Base-by-base conservation (phyloP, 2,329 filamentous ascomycete genomes). In the Laburnicola sp. region DNA sequence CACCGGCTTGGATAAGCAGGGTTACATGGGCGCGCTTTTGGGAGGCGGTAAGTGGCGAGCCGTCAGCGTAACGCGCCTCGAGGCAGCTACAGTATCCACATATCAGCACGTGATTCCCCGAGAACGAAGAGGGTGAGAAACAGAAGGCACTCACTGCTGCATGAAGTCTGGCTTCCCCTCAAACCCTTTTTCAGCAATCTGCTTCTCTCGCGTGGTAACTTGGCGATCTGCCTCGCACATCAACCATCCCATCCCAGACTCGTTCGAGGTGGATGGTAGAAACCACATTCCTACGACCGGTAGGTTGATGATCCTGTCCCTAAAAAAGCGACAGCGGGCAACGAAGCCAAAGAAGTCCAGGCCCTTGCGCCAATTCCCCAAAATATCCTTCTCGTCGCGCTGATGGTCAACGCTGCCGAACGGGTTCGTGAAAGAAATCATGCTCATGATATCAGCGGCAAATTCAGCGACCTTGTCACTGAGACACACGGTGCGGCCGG, bases 401-500 rank as follows among this genome's bases (percentile, higher is more conserved):
- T 70, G 65, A 39, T 74, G 72, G 52, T 63, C 48, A 10, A 76
- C 69, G 45, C 73, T 73, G 0, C 74, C 74, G 63, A 73, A 76
- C 2, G 73, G 61, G 2, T 66, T 40, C 3, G 58, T 62, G 51
- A 77, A 76, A 2, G 64, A 65, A 6, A 76, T 63, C 63, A 72
- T 71, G 6, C 69, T 72, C 66, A 77, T 73, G 35, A 75, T 69
- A 40, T 77, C 75, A 3, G 73, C 72, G 2, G 74, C 72, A 51
- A 75, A 76, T 50, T 75, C 66, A 16, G 71, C 71, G 3, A 72
- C 63, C 46, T 73, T 75, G 50, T 75, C 68, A 8, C 58, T 66
- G 2, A 76, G n/a, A 31, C 67, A 65, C 6, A 75, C 57, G 3
- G 59, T 48, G 2, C 56, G 51, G 25, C 51, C 44, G 0, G 52